Evolutionary conservation across 306 rosid genomes (phyloP), one percentile per base, ranked within the genome.

Genomic region (Quercus glauca): DNA sequence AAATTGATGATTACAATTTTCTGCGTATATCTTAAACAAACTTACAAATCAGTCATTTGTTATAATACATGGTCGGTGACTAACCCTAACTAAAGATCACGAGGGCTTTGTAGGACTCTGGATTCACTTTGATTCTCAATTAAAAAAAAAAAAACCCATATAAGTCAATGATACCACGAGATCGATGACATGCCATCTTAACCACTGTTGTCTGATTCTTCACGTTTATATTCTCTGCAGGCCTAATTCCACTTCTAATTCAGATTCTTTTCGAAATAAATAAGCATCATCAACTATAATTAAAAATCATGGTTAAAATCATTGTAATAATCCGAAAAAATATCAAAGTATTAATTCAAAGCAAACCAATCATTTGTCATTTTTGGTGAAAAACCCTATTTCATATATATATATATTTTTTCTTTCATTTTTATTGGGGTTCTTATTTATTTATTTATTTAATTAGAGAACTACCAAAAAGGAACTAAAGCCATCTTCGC

Each of bases 61-160:
- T 80, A 71, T n/a, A 60, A 68, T 69, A 78, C 35, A 63, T 29
- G 81, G 88, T 81, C 90, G 90, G 92, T 78, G 83, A 81, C 91
- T 90, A 83, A 88, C 92, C 81, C 90, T 73, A 73, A 88, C 92
- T 86, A 83, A 86, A 86, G 19, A 82, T 80, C 80, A 79, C 77
- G 80, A 80, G 70, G 74, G 78, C 69, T 69, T 74, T 52, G 55
- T 78, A 84, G 68, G 55, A 57, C 19, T 69, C 37, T 61, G 51
- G 68, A 73, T 73, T 64, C 71, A 49, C 75, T 73, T 83, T 60
- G 31, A 15, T 43, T 64, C 35, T 56, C 17, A 63, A n/a, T 69
- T 83, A 29, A 19, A 69, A 64, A 37, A 37, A 35, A 35, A 35
- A 35, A 35, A 35, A 20, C 52, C 35, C 70, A 43, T 15, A 28